Evolutionary conservation across 1,139 yeast genomes (phyloP).

Genomic region (Ogataea hybrid): DNA sequence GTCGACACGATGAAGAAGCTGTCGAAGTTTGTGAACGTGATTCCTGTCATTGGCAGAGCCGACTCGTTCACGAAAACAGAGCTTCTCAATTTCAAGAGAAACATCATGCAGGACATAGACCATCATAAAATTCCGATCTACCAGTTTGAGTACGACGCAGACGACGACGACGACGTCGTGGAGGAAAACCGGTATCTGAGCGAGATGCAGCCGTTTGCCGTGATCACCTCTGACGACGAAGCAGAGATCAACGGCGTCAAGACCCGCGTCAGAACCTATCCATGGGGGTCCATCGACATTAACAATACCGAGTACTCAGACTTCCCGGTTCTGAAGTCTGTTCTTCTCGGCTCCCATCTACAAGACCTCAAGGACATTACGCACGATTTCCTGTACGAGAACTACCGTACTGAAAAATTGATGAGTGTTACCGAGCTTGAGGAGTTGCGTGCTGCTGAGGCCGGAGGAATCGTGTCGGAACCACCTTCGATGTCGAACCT

Average conservation of each 20-base stretch:
- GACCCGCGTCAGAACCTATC: constrained; percentile 39
- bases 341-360: constrained; percentile 71
- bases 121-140: constrained; percentile 46
- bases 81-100: constrained; percentile 40
- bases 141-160: constrained; percentile 43
- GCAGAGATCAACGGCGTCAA: constrained; percentile 33
- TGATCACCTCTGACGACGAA: constrained; percentile 49
- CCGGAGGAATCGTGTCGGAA: constrained; percentile 21
- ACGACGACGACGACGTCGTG: constrained; percentile 32
- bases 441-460: constrained; percentile 21
- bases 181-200: constrained; percentile 35
- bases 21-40: constrained; percentile 50
- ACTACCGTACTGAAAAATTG: constrained; percentile 68
- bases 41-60: constrained; percentile 57
- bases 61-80: constrained; percentile 55
- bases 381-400: constrained; percentile 64
- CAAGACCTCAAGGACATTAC: constrained; percentile 74
- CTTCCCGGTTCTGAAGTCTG: constrained; percentile 63
- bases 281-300: constrained; percentile 44
- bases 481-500: constrained; percentile 62
- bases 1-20: constrained; percentile 49
- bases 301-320: constrained; percentile 56
- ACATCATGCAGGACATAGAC: constrained; percentile 44
- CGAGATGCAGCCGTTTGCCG: constrained; percentile 46
- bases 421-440: constrained; percentile 31